Base-by-base conservation (phyloP, 768 basidiomycete genomes). In the Panus rudis region DNA sequence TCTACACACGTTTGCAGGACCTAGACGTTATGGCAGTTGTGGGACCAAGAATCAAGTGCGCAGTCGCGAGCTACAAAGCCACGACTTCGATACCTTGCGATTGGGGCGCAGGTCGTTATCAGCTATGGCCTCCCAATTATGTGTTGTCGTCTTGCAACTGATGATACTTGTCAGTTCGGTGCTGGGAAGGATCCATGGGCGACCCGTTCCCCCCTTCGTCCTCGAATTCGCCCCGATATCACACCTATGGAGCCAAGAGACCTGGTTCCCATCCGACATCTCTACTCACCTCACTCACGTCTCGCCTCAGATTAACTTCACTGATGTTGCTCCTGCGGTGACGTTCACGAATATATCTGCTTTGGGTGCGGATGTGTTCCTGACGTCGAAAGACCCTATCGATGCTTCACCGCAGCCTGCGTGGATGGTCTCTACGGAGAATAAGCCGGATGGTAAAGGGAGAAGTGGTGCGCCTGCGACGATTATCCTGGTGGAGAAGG, bases 401-500 rank as follows among this genome's bases (percentile, higher is more conserved):
- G 39, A 47, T 39, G 26, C 42, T 24, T 19, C 20, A 14, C n/a
- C n/a, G n/a, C 25, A 48, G 31, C 50, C 52, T 19, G 41, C 39
- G 22, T 59, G 55, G 55, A 26, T 55, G 13, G 44, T 33, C 23
- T 43, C 39, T 19, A 50, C 37, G 13, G 42, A 32, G 17, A 52
- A 51, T 42, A 52, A 48, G 42, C 57, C 60, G 10, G 53, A 59
- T 24, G 45, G 42, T n/a, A 42, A 37, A 12, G 62, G 61, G 17
- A 43, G 43, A 20, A 58, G 52, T 28, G 17, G 23, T 14, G 58
- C 56, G 2, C 59, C 61, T 10, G 56, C 51, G 20, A 62, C 59
- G 34, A 59, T 61, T 42, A 50, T 62, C 17, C 52, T 53, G n/a
- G 61, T 61, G 1, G 45, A 54, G 37, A 62, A 63, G 47, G 23